Conservation (phyloP, 306 rosid species). For the Castanopsis chinensis region DNA sequence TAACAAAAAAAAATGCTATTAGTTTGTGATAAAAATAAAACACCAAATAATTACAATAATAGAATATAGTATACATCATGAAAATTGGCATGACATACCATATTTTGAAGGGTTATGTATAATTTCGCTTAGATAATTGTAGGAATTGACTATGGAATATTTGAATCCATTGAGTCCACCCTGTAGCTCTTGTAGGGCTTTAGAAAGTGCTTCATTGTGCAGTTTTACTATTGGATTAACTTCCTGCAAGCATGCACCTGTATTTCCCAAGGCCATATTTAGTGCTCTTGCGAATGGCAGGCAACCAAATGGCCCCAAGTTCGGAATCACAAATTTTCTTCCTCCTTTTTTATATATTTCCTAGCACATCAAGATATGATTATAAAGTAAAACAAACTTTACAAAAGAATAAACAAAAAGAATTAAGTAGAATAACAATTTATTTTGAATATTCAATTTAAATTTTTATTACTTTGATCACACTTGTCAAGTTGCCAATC, state of each 20-base stretch:
- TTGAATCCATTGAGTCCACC: constrained; percentile 21
- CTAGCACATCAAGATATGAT: not conserved
- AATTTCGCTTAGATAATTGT: constrained; percentile 2
- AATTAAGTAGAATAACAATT: not conserved
- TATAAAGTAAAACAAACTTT: not conserved
- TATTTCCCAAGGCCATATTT: too few species aligned
- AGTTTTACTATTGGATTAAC: too few species aligned
- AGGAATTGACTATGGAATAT: constrained; percentile 9
- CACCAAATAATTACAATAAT: not conserved
- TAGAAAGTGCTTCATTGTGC: not conserved
- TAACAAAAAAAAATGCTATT: not conserved
- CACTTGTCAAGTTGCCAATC: constrained; percentile 29
- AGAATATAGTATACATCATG: not conserved
- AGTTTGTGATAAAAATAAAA: too few species aligned
- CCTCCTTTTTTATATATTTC: constrained; percentile 30
- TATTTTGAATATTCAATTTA: not conserved
- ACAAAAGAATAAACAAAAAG: not conserved
- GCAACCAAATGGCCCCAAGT: too few species aligned
- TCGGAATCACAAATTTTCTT: constrained; percentile 28
- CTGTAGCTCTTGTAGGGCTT: not conserved
- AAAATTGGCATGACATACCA: constrained; percentile 22
- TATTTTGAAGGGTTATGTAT: constrained; percentile 26
- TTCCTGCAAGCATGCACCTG: too few species aligned
- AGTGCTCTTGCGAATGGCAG: not conserved
- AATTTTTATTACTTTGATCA: constrained; percentile 24